These are phyloP conservation scores for Obelidium mucronatum DNA, from an alignment of 192 early-diverging fungal species.

Conservation along the genomic window DNA sequence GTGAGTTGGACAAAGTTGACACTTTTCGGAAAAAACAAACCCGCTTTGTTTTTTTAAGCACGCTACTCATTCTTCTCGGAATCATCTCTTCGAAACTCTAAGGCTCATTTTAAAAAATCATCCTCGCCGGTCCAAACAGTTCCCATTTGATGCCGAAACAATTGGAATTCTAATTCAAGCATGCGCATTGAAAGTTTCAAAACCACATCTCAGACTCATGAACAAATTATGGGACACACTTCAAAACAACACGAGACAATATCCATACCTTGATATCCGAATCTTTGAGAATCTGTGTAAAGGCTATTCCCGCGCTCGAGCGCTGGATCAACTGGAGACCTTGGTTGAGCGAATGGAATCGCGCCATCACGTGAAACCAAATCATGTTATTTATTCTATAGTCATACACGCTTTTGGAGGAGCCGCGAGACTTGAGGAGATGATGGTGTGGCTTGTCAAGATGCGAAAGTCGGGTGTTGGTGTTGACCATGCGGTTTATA, in stretches of 20 bases:
- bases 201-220: neutral
- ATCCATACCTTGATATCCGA: neutral
- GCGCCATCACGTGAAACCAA: neutral
- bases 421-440: slow-evolving; percentile 1
- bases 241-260: neutral
- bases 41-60: neutral
- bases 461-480: neutral
- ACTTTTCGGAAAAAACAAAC: neutral
- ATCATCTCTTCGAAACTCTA: neutral
- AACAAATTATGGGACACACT: neutral
- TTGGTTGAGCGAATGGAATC: neutral
- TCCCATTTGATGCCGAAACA: neutral
- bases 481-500: slow-evolving; percentile 16
- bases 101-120: neutral
- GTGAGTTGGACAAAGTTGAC: neutral
- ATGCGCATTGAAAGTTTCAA: neutral
- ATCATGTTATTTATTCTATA: neutral
- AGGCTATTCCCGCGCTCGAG: neutral
- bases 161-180: neutral
- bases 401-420: neutral
- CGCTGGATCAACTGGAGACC: neutral
- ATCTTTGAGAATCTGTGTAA: neutral
- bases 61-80: neutral
- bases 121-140: neutral
- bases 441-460: slow-evolving; percentile 20